Evolutionary conservation across 116 monocot species (phyloP), one percentile per base, ranked within the genome.

Genomic region (Iris pallida): DNA sequence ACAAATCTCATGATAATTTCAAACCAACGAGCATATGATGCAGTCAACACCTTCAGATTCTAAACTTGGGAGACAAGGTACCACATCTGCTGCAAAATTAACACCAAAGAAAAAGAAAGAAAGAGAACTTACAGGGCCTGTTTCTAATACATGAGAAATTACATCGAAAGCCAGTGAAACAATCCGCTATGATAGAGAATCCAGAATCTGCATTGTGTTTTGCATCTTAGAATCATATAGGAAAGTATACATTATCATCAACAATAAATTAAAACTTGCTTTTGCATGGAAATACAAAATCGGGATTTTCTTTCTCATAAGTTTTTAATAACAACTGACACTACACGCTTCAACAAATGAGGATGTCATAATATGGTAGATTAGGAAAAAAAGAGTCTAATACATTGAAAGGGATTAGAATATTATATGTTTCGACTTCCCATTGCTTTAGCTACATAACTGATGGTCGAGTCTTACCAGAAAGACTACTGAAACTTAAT

Each of bases 141-240:
- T 85, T 78, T 91, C 84, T 53, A 87, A 19, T 61, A 91, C 71
- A 87, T 82, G 84, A n/a, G 90, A 84, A 47, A 91, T 87, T 14
- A 87, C 84, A 82, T 91, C 90, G 75, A 91, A 84, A 48, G 90
- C 78, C 65, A 91, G 77, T 40, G 90, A 87, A 74, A 87, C 57
- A 66, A 91, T 80, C 71, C 87, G 68, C 75, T 91, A 84, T 55
- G 87, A 72, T 12, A 74, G 44, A 72, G 69, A 65, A 70, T 80
- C 80, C 16, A 91, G 70, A 45, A 65, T 80, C 91, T 91, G 87
- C 58, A 77, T 30, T 41, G 19, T 17, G 4, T 76, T 41, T 2
- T 58, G 20, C 4, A 8, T 63, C 4, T 78, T 43, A 71, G 42
- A 55, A 65, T 51, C 56, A 44, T 18, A 68, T n/a, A 43, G 42